Base-by-base conservation (phyloP, 306 rosid species). In the Castanea crenata region DNA sequence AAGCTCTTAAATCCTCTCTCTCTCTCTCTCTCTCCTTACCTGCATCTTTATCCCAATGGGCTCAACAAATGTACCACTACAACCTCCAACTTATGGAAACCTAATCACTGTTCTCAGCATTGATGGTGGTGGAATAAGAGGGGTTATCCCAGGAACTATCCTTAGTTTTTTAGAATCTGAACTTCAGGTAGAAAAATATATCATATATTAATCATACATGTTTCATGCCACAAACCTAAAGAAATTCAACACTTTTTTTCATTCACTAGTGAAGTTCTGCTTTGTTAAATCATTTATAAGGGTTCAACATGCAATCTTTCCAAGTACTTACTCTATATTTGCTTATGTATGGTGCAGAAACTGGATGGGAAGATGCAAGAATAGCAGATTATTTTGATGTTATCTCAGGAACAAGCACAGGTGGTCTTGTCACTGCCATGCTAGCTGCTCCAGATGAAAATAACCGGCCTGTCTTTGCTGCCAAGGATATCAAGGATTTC, bases 61-160 rank as follows among this genome's bases (percentile, higher is more conserved):
- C 8, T 6, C 49, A 41, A 41, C 49, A 41, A 8, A 41, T 41
- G 49, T 41, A 41, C 49, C 49, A 2, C 49, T 41, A 41, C 82
- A 77, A 61, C 82, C 91, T 31, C 93, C 91, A 63, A 91, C 91
- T 21, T 89, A 87, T 68, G 93, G 93, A 34, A 86, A 86, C 79
- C 27, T 89, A 18, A 71, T 89, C 8, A 89, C 93, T 27, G 68
- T 91, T 75, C 93, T 91, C 38, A 91, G 93, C 82, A 87, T 91
- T 2, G 92, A 91, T 12, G 93, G 93, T 1, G 96, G 96, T 58
- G 93, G 93, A n/a, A 81, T 87, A 0, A 83, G 91, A 76, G 93
- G 96, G 44, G 46, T 91, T 52, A 91, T 91, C 46, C 96, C 91
- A 0, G 96, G 85, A 3, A 80, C 86, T 25, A 84, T 91, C n/a